Evolutionary conservation across 495 filamentous ascomycete genomes (phyloP).

Genomic region (Pseudomonodictys pantanalensis): DNA sequence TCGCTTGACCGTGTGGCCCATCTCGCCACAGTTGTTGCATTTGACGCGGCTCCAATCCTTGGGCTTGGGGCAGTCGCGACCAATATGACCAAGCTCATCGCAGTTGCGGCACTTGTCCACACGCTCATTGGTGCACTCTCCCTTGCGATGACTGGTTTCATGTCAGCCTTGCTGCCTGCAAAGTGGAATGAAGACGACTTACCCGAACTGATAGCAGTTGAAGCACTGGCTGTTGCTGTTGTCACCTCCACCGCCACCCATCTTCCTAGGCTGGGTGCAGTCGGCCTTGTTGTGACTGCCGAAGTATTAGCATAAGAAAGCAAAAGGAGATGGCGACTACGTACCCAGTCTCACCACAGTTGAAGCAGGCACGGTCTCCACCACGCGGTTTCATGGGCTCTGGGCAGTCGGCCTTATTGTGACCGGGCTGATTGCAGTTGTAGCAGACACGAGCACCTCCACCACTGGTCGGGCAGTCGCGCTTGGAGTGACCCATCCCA

Average conservation of each 20-base stretch:
- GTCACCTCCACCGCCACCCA: constrained; percentile 52
- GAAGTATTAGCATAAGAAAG: background rate
- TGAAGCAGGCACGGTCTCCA: constrained; percentile 60
- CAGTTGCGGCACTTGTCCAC: constrained; percentile 69
- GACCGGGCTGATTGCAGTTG: constrained; percentile 70
- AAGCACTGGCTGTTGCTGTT: constrained; percentile 55
- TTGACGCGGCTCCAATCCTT: constrained; percentile 28
- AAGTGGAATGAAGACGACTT: constrained; percentile 46
- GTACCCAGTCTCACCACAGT: constrained; percentile 71
- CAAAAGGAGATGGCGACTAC: background rate
- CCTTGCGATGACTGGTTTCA: constrained; percentile 49
- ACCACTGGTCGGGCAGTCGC: constrained; percentile 38
- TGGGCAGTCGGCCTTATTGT: background rate
- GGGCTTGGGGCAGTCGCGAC: constrained; percentile 32
- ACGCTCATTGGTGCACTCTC: constrained; percentile 56
- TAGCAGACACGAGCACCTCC: constrained; percentile 58
- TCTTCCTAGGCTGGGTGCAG: constrained; percentile 59
- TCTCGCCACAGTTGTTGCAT: constrained; percentile 32
- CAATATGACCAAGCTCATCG: constrained; percentile 64
- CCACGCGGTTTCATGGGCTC: background rate
- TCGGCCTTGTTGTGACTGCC: constrained; percentile 61
- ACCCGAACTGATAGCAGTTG: constrained; percentile 52
- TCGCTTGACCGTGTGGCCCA: constrained; percentile 23
- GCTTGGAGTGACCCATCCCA: constrained; percentile 36
- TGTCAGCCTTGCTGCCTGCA: background rate